Evolutionary conservation across 345 rosid species (phyloP), one percentile per base, ranked within the genome.

Genomic region (Gossypium herbaceum): DNA sequence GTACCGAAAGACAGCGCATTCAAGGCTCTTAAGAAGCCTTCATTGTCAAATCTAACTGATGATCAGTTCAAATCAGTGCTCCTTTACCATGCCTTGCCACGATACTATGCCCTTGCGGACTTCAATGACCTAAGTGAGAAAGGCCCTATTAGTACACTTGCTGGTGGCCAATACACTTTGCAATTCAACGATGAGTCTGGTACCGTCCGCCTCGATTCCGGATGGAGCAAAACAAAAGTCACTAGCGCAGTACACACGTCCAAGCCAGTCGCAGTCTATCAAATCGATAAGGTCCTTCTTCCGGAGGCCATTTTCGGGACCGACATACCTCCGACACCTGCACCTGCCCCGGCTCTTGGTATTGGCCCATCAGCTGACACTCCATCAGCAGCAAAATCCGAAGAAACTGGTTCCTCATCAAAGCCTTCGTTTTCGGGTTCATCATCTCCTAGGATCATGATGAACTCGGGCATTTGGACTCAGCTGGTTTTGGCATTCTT

Each of bases 11-110:
- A 58, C 34, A 15, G 24, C 12, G 62, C 62, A 3, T 24, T 58
- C 62, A 58, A 58, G 62, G 62, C 62, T 58, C 62, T 58, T 12
- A 58, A 24, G 34, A 58, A 58, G 62, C 62, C 62, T 24, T 58
- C 62, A 10, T 24, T 58, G 13, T 22, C 34, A 2, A 24, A 58
- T 22, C 62, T 58, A 13, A 58, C 16, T 22, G 34, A 58, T 58
- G 62, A 58, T 22, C 34, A 24, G 15, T 34, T 58, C 16, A 22
- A 58, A 58, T 58, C 62, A 24, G 34, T 58, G 16, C 11, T 58
- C 16, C 62, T 22, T 58, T 58, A 24, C 34, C 62, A 58, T 58
- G 62, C 34, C 34, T 22, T 58, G 39, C 62, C 62, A 22, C 24
- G 22, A 58, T 58, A 58, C 62, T 58, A 58, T 22, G 62, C 63